Base-by-base conservation (phyloP, 768 basidiomycete genomes). In the Termitomyces sp. region DNA sequence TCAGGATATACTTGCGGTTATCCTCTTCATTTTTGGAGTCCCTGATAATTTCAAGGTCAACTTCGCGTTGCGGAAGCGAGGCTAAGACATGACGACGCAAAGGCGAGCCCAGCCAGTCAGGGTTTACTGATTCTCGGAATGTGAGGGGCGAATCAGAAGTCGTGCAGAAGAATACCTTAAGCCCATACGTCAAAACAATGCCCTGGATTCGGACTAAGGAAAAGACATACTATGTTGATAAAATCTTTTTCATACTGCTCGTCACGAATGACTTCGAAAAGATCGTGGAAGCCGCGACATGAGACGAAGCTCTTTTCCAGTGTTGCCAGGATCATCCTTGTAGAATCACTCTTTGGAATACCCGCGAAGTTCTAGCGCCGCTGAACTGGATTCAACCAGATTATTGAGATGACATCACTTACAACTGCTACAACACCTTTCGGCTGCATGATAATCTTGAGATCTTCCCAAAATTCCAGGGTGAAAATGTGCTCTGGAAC, bases 401-500 rank as follows among this genome's bases (percentile, higher is more conserved):
- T 32, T 20, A 32, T 20, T 16, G 55, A 53, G n/a, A 16, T 38
- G 40, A 54, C 53, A 33, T 40, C 2, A 42, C 89, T 76, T 65
- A 95, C 94, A 66, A 97, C 87, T 20, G 87, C 93, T 15, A 96
- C 72, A 16, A 95, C 78, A 3, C 90, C 96, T 51, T 91, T 85
- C 3, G 83, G 77, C 13, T 82, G 79, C 73, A 96, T 81, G 20
- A 88, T 70, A 2, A 71, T 67, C 66, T 84, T 88, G 55, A 96
- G 69, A 57, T 87, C 86, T 24, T 78, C 65, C 92, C 93, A 96
- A 70, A 96, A 96, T 66, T 95, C 88, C 35, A 82, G 44, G 0
- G 94, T 92, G 74, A 90, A 98, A 55, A 98, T 76, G 68, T 93
- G 89, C 40, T 86, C 78, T 0, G 96, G 94, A 2, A 98, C 87